Conservation (phyloP, 2,329 filamentous ascomycete species). For the Fusarium aywerte region DNA sequence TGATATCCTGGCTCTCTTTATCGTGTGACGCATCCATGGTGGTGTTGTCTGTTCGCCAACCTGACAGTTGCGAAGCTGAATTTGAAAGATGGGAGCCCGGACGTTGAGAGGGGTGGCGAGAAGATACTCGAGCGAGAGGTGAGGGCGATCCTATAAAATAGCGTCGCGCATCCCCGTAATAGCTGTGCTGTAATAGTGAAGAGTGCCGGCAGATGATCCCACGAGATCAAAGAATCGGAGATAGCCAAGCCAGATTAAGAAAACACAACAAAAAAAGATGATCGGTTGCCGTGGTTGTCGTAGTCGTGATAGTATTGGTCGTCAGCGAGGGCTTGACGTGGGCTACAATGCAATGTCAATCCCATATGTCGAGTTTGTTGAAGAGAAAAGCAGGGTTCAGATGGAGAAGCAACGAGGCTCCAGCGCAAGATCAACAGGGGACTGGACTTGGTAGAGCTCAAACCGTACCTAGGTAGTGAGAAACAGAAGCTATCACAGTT, state of each 20-base stretch:
- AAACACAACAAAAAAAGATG: neutral
- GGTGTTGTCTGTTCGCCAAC: conserved; percentile 29
- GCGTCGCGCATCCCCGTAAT: conserved; percentile 40
- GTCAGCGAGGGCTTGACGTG: conserved; percentile 12
- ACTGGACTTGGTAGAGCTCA: neutral
- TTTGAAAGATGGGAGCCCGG: conserved; percentile 9
- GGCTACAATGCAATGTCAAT: conserved; percentile 8
- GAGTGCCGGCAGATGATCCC: neutral
- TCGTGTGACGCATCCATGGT: conserved; percentile 41
- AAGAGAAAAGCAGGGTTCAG: neutral
- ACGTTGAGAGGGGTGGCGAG: conserved; percentile 12
- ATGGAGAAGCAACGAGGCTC: neutral
- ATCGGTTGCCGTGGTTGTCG: neutral
- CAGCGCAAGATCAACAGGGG: conserved; percentile 28
- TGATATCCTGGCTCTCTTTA: conserved; percentile 17
- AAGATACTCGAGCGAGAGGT: conserved; percentile 19
- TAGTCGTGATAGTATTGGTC: conserved; percentile 9
- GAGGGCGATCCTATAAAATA: conserved; percentile 24
- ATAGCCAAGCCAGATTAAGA: neutral
- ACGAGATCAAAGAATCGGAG: neutral
- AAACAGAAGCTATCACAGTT: conserved; percentile 24
- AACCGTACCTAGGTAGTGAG: conserved; percentile 5
- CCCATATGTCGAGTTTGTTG: neutral
- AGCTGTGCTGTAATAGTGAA: neutral
- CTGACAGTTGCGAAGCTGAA: conserved; percentile 28